A percentile compares a stretch with the other conserved stretches of the same genome.
Conservation (phyloP, 2,329 filamentous ascomycete genomes). For the Neospermospora avenae region DNA sequence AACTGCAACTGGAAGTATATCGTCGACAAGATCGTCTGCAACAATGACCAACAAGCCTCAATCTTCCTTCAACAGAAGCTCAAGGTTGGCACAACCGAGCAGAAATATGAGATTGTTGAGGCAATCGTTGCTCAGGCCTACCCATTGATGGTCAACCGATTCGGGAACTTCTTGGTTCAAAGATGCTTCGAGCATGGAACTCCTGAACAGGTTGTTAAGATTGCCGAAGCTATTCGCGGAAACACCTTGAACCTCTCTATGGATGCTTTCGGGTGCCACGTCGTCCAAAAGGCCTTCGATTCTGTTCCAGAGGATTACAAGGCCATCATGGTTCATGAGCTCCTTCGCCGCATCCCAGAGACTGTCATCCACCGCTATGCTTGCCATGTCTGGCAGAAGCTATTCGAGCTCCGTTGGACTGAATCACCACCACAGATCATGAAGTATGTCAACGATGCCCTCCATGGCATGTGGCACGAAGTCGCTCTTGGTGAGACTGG, state of each 20-base stretch:
- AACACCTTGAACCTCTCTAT: slow-evolving; percentile 94
- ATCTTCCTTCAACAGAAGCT: slow-evolving; percentile 99
- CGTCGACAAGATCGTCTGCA: slow-evolving; percentile 98
- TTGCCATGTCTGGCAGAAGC: slow-evolving; percentile 99
- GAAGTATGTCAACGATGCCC: slow-evolving; percentile 94
- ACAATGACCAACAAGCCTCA: slow-evolving; percentile 97
- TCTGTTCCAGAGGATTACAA: slow-evolving; percentile 97
- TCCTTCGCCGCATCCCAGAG: slow-evolving; percentile 91
- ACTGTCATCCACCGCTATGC: slow-evolving; percentile 98
- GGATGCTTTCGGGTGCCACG: slow-evolving; percentile 98
- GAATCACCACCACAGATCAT: slow-evolving; percentile 96
- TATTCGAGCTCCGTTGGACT: slow-evolving; percentile 96
- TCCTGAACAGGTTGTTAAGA: slow-evolving; percentile 88
- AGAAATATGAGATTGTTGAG: slow-evolving; percentile 96
- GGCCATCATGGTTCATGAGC: slow-evolving; percentile 96
- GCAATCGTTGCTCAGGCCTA: slow-evolving; percentile 95
- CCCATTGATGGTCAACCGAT: slow-evolving; percentile 95
- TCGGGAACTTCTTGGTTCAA: slow-evolving; percentile 97
- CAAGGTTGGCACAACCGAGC: slow-evolving; percentile 90
- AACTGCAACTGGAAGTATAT: slow-evolving; percentile 99
- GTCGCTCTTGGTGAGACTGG: slow-evolving; percentile 96
- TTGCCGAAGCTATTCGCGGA: slow-evolving; percentile 89
- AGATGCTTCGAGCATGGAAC: slow-evolving; percentile 98
- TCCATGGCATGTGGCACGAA: slow-evolving; percentile 97
- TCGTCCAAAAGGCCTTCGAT: slow-evolving; percentile 98